A percentile compares a stretch with the other conserved stretches of the same genome.
phyloP scores from a whole-genome alignment of 1,284 basidiomycete genomes.

The Inonotus obliquus region DNA sequence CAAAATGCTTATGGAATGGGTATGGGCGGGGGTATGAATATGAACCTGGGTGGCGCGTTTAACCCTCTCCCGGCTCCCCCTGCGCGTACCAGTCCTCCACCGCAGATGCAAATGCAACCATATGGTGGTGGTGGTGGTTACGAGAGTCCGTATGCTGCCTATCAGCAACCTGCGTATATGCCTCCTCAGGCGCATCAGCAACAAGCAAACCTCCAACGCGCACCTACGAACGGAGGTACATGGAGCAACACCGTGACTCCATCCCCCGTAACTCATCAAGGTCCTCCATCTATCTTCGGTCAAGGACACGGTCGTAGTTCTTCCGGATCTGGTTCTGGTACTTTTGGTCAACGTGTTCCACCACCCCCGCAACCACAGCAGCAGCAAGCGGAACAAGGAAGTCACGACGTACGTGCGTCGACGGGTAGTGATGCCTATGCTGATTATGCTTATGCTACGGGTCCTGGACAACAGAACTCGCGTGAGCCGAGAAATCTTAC shows the following conservation, averaged over 20 bases:
- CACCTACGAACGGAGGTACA: neutral
- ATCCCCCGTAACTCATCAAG: neutral
- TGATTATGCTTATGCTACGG: constrained; percentile 15
- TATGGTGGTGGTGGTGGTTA: neutral
- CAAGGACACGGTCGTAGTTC: neutral
- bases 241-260: neutral
- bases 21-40: too few relatives aligned
- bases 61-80: neutral
- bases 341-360: too few relatives aligned
- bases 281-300: constrained; percentile 6
- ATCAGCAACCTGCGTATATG: constrained; percentile 1
- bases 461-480: constrained; percentile 11
- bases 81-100: neutral
- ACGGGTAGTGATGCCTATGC: constrained; percentile 10
- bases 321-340: neutral
- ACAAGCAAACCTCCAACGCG: neutral
- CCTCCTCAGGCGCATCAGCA: neutral
- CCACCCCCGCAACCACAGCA: too few relatives aligned
- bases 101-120: neutral
- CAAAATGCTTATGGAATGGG: neutral
- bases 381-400: neutral
- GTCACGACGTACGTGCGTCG: constrained; percentile 2
- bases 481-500: constrained; percentile 4
- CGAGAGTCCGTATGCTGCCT: constrained; percentile 6
- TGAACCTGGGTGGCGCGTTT: neutral